A percentile compares a stretch with the other conserved stretches of the same genome.
These are phyloP conservation scores for Millerozyma miso DNA, from an alignment of 805 yeast species.

Conservation along the genomic window DNA sequence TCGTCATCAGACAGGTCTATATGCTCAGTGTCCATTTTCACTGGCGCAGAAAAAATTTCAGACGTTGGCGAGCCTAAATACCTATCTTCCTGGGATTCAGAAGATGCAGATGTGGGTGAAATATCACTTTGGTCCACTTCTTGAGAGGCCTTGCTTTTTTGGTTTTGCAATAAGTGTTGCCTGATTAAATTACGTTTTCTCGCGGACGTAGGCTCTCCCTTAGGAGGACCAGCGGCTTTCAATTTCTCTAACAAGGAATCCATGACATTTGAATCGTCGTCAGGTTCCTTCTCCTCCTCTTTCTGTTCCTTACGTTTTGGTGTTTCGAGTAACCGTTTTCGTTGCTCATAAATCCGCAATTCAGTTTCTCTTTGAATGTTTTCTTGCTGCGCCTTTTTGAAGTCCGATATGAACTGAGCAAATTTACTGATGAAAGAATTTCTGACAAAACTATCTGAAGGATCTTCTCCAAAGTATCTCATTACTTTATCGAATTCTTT, in stretches of 20 bases:
- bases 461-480: conserved; percentile 71
- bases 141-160: conserved; percentile 3
- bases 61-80: conserved; percentile 1
- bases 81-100: conserved; percentile 2
- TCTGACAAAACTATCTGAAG: conserved; percentile 48
- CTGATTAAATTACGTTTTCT: conserved; percentile 76
- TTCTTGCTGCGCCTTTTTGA: conserved; percentile 60
- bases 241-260: conserved; percentile 83
- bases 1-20: conserved; percentile 5
- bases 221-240: conserved; percentile 78
- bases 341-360: conserved; percentile 64
- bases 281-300: conserved; percentile 29
- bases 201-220: conserved; percentile 75
- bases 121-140: not conserved
- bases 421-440: conserved; percentile 62
- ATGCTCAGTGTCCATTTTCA: conserved; percentile 3
- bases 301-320: conserved; percentile 26
- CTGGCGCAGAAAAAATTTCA: conserved; percentile 5
- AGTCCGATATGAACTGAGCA: conserved; percentile 54
- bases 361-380: conserved; percentile 68
- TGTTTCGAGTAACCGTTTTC: conserved; percentile 59
- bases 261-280: conserved; percentile 58
- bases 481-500: conserved; percentile 54
- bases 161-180: conserved; percentile 47
- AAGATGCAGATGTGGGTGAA: conserved; percentile 1